Base-by-base conservation (phyloP, 148 eudicot genomes). In the Beta vulgaris region DNA sequence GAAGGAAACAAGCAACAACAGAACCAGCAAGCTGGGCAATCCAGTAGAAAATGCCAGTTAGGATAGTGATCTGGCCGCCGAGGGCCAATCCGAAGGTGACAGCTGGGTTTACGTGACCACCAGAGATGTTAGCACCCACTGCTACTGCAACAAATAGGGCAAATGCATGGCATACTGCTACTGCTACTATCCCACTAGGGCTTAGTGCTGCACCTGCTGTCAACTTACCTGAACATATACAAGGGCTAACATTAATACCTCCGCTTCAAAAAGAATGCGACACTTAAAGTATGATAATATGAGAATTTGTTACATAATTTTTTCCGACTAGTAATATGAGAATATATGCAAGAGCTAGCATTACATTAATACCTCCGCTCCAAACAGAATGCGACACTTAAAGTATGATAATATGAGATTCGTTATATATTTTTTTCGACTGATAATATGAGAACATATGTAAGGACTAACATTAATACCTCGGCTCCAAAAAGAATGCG, bases 71-170 rank as follows among this genome's bases (percentile, higher is more conserved):
- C 48, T 93, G 98, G 6, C 98, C 98, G 1, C 98, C 98, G 42
- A 93, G 73, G 53, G 90, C 91, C 88, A 89, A 80, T 12, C 98
- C 98, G 21, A 90, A 88, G 84, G 97, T 91, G 75, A 91, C 97
- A 34, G 97, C 97, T 0, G 97, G 97, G 68, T 91, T 91, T 3
- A 89, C 96, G 29, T 93, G 98, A 57, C 98, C 98, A 23, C 98
- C 96, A 67, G 96, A 90, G 84, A 89, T 93, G 87, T 93, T 93
- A 64, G 98, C 96, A 0, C 80, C 91, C 2, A 91, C 77, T 15
- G 96, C 46, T 13, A 93, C 98, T 9, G 93, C 98, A 5, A 93
- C 98, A 62, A 93, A 93, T n/a, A 90, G 87, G 44, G 91, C 95
- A 44, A 92, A 86, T 32, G 82, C 97, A 39, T 90, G 97, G 82